Percentiles rank a stretch among this genome's conserved stretches.
These are phyloP conservation scores for Breviolum minutum DNA, from an alignment of 73 alveolate genomes.

Conservation along the genomic window DNA sequence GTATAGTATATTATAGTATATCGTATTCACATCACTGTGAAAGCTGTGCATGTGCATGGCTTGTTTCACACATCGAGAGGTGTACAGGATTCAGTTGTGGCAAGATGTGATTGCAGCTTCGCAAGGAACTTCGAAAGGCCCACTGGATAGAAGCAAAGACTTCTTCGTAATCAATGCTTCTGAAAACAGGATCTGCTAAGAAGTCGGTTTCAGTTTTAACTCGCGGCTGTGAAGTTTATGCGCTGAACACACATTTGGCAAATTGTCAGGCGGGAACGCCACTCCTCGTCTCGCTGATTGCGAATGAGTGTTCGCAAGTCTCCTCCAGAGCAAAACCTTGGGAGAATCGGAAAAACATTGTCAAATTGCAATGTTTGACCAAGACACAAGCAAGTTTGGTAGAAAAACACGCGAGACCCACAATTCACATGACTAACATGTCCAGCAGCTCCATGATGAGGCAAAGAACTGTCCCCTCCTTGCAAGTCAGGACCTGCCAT, in stretches of 20 bases:
- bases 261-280: no score
- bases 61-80: no score
- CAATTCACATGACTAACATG: neutral
- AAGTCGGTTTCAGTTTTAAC: no score
- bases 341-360: neutral
- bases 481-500: constrained; percentile 24
- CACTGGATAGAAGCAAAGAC: no score
- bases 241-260: neutral
- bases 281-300: constrained; percentile 51
- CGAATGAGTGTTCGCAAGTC: constrained; percentile 66
- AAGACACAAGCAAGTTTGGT: no score
- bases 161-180: neutral
- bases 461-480: constrained; percentile 47
- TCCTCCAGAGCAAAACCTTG: constrained; percentile 88
- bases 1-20: no score
- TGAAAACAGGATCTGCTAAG: neutral
- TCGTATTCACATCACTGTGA: no score
- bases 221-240: no score
- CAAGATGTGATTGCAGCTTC: no score
- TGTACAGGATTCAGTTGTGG: no score
- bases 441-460: constrained; percentile 82
- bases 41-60: no score
- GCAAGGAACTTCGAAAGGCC: no score
- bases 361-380: neutral
- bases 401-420: neutral